Base-by-base conservation (phyloP, 108 stramenopile genomes). In the Skeletonema tropicum region DNA sequence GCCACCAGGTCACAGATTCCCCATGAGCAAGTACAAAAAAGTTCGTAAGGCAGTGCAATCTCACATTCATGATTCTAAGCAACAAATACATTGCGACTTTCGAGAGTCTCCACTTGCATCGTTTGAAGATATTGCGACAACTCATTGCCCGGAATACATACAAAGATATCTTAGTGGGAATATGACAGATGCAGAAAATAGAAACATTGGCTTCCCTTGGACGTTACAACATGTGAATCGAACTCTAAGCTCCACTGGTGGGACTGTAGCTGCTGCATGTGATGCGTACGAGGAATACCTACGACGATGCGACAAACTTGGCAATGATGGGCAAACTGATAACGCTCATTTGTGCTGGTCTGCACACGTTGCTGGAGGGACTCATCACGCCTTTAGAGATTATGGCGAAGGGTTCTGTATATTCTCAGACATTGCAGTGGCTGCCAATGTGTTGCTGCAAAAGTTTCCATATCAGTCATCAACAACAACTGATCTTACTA, bases 191-290 rank as follows among this genome's bases (percentile, higher is more conserved):
- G 11, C 17, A 10, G 97, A 98, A 78, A 87, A 88, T 68, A 86
- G 97, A 17, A 93, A 93, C 58, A 92, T 95, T 31, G 97, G 97
- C 14, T 98, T 98, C 73, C 96, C 96, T 6, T 97, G 96, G 96
- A 94, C 88, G 70, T 57, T 36, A 42, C 70, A 83, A 35, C 85
- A 90, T 33, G 97, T 98, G 8, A 74, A 88, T 45, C 86, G 97
- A 48, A 75, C 93, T 12, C 58, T 94, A 49, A 92, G 91, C 73
- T 93, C 91, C 13, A 86, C 89, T 6, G 97, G 97, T 42, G 97
- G 97, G 6, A 97, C 97, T 10, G 73, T 98, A 33, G 95, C 93
- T 17, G 96, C 92, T 13, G 89, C 90, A 0, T 66, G 66, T 57
- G 41, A 83, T 60, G 89, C 88, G 13, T 89, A 89, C 77, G 85